Conservation (phyloP, 805 yeast genomes). For the Ogataea methylovora region DNA sequence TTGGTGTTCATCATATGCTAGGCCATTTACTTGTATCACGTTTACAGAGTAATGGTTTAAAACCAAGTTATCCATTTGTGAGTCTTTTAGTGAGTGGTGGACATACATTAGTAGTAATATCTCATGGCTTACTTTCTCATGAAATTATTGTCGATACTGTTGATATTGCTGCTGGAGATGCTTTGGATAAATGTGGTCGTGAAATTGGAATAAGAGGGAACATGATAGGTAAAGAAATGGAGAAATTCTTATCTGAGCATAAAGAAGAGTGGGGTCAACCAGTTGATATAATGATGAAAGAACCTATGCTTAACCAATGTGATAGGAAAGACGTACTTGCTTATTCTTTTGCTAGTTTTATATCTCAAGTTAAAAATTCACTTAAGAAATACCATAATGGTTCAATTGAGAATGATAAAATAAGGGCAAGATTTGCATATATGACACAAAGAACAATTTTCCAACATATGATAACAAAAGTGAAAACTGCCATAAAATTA, state of each 20-base stretch:
- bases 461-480: slow-evolving; percentile 61
- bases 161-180: slow-evolving; percentile 92
- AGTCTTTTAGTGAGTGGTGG: slow-evolving; percentile 88
- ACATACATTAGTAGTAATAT: slow-evolving; percentile 80
- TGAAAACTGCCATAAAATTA: slow-evolving; percentile 39
- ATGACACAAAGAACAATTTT: slow-evolving; percentile 61
- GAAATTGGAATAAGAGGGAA: slow-evolving; percentile 73
- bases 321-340: slow-evolving; percentile 37
- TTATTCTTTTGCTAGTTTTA: slow-evolving; percentile 76
- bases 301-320: slow-evolving; percentile 45
- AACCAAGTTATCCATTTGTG: slow-evolving; percentile 58
- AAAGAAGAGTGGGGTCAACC: slow-evolving; percentile 23
- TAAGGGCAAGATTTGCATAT: slow-evolving; percentile 42
- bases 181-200: slow-evolving; percentile 88
- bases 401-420: slow-evolving; percentile 12
- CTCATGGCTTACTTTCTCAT: slow-evolving; percentile 55
- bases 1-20: slow-evolving; percentile 95
- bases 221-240: slow-evolving; percentile 84
- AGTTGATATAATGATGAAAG: slow-evolving; percentile 26
- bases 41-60: slow-evolving; percentile 31
- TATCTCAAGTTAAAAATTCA: slow-evolving; percentile 20
- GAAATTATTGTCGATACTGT: slow-evolving; percentile 64
- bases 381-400: slow-evolving; percentile 16
- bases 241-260: slow-evolving; percentile 36
- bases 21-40: slow-evolving; percentile 78